These are phyloP conservation scores for Scorias spongiosa DNA, from an alignment of 2,329 filamentous ascomycete genomes.

Conservation along the genomic window DNA sequence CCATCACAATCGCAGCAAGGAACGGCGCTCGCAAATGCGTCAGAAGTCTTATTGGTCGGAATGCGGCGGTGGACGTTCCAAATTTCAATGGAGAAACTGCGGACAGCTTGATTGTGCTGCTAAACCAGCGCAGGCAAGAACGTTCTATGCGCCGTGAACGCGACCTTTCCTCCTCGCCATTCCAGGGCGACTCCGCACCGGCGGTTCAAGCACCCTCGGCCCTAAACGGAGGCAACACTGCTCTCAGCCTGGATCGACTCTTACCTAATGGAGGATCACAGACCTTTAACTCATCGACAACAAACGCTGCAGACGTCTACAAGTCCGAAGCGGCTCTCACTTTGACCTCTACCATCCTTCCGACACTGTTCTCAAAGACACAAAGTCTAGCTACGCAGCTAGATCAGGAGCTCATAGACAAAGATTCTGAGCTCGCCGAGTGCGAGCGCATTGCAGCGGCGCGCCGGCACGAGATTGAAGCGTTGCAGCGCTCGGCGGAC, in stretches of 20 bases:
- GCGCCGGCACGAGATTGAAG: constrained; percentile 51
- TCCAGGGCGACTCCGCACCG: constrained; percentile 16
- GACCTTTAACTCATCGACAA: not conserved
- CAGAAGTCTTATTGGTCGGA: constrained; percentile 53
- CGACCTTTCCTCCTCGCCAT: constrained; percentile 58
- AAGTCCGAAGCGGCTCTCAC: constrained; percentile 35
- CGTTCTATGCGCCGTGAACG: constrained; percentile 33
- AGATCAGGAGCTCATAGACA: constrained; percentile 61
- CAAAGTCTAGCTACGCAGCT: constrained; percentile 36
- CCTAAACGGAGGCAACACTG: constrained; percentile 6
- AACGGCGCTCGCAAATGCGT: constrained; percentile 70
- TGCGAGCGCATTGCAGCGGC: constrained; percentile 36
- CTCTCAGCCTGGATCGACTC: not conserved
- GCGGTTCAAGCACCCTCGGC: constrained; percentile 12
- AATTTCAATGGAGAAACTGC: constrained; percentile 73
- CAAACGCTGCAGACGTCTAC: constrained; percentile 14
- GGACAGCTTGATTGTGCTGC: constrained; percentile 62
- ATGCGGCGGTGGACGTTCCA: constrained; percentile 66
- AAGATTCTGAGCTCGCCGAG: constrained; percentile 39
- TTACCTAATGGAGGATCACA: not conserved
- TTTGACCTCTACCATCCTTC: constrained; percentile 48
- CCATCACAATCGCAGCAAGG: constrained; percentile 71
- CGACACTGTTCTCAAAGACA: constrained; percentile 35
- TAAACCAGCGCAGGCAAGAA: constrained; percentile 54
- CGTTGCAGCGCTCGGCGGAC: constrained; percentile 37